Base-by-base conservation (phyloP, 2,329 filamentous ascomycete species). In the Claviceps pusilla region DNA sequence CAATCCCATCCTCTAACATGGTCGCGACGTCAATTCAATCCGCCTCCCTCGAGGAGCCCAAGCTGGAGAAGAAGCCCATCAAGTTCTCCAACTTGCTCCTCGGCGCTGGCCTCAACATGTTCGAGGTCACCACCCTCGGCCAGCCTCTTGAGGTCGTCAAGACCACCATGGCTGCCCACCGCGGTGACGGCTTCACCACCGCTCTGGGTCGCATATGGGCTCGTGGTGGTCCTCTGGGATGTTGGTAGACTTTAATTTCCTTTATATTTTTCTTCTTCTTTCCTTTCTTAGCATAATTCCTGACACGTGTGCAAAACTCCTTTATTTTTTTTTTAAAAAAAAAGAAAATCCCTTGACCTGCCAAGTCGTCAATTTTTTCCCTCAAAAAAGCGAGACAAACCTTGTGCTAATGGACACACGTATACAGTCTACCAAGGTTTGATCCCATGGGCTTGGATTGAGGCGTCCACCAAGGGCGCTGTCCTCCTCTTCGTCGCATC, bases 361-460 rank as follows among this genome's bases (percentile, higher is more conserved):
- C 10, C n/a, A 33, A 50, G 16, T 41, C 19, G 11, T 41, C 48
- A 10, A 31, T 50, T 29, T 4, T 33, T 33, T 2, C 7, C 11
- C 11, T 12, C 47, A n/a, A 24, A 50, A 35, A 19, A 19, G 39
- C 16, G 9, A 51, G 5, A 4, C 9, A 43, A 45, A n/a, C 1
- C 2, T 50, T 29, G 55, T 53, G 56, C 59, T 60, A 41, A 58
- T 51, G 33, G 14, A 11, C 50, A 10, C 14, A 31, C 6, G n/a
- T 11, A 90, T 95, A 60, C 68, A 97, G 91, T 96, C 78, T 98
- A 96, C 80, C 93, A 98, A 79, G 93, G 93, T 72, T 87, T 98
- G 65, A 97, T 98, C 71, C 93, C 93, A 60, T 96, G 91, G 91
- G 93, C 93, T 73, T 98, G 93, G 93, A 97, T 98, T 75, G 93